phyloP scores from a whole-genome alignment of 2,329 filamentous ascomycete species.

The Talaromyces sp. region DNA sequence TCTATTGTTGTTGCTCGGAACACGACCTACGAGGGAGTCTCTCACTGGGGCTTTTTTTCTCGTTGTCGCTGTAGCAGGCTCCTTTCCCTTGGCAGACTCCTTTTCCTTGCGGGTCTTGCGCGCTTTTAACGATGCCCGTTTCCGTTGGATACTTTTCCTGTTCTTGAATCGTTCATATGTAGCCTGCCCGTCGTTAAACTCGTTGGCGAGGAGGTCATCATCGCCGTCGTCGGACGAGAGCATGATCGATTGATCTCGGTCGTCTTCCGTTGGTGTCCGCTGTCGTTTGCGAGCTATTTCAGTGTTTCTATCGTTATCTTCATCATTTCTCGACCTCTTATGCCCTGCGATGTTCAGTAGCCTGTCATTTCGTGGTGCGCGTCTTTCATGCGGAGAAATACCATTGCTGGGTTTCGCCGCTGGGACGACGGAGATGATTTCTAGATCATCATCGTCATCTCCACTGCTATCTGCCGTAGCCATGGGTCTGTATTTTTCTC shows the following conservation, averaged over 20 bases:
- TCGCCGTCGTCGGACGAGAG: constrained; percentile 16
- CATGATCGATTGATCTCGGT: not conserved
- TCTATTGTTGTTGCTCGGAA: constrained; percentile 20
- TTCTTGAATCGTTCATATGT: constrained; percentile 63
- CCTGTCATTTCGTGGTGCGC: not conserved
- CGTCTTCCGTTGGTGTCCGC: not conserved
- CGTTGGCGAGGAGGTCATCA: constrained; percentile 24
- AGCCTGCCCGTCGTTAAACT: constrained; percentile 34
- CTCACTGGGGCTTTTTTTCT: constrained; percentile 30
- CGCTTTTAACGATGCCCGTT: constrained; percentile 46
- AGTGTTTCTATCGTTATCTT: not conserved
- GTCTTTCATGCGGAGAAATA: not conserved
- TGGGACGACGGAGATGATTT: constrained; percentile 28
- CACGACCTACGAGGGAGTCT: constrained; percentile 33
- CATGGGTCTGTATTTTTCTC: constrained; percentile 10
- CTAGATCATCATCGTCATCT: constrained; percentile 43
- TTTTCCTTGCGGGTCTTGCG: constrained; percentile 23
- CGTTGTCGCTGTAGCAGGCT: not conserved
- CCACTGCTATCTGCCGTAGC: constrained; percentile 18
- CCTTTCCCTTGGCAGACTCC: constrained; percentile 1
- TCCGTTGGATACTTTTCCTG: constrained; percentile 50
- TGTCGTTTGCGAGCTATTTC: not conserved
- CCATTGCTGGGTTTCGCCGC: not conserved
- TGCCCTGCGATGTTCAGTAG: not conserved
- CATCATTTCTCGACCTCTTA: constrained; percentile 3